These are phyloP conservation scores for Sarocladiaceae sp. DNA, from an alignment of 2,329 filamentous ascomycete genomes.

Conservation along the genomic window DNA sequence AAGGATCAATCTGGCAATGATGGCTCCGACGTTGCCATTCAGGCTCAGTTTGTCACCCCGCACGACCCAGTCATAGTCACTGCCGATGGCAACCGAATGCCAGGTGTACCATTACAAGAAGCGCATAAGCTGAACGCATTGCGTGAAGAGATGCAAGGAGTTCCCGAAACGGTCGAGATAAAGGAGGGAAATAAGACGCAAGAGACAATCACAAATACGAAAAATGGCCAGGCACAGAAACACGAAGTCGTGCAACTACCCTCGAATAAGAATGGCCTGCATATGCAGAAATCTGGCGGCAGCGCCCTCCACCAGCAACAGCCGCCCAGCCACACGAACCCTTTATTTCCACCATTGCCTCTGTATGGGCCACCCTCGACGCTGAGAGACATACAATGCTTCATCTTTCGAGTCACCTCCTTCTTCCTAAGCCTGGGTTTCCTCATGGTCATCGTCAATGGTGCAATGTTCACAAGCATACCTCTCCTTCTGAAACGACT, in stretches of 20 bases:
- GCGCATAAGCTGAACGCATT: slow-evolving; percentile 63
- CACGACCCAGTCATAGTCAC: slow-evolving; percentile 68
- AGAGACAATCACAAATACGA: slow-evolving; percentile 21
- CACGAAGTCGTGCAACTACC: slow-evolving; percentile 20
- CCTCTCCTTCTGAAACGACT: slow-evolving; percentile 42
- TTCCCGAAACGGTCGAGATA: slow-evolving; percentile 20
- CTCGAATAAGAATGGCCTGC: slow-evolving; percentile 24
- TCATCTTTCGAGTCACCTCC: slow-evolving; percentile 59
- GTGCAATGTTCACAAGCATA: slow-evolving; percentile 63
- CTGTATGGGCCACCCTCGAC: slow-evolving; percentile 70
- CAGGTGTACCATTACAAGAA: slow-evolving; percentile 63
- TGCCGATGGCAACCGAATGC: slow-evolving; percentile 58
- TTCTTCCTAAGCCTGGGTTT: slow-evolving; percentile 75
- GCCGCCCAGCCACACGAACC: slow-evolving; percentile 66
- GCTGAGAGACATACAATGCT: slow-evolving; percentile 58
- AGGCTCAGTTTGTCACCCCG: slow-evolving; percentile 61
- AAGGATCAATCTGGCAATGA: slow-evolving; percentile 25
- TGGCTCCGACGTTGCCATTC: slow-evolving; percentile 40
- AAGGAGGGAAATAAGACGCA: slow-evolving; percentile 19
- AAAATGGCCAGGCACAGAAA: slow-evolving; percentile 22
- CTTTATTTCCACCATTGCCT: slow-evolving; percentile 78
- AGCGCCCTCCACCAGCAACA: slow-evolving; percentile 39
- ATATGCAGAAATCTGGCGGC: slow-evolving; percentile 37
- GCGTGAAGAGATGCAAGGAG: slow-evolving; percentile 39
- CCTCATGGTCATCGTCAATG: slow-evolving; percentile 67